These are phyloP conservation scores for Diaporthe humulicola DNA, from an alignment of 2,329 filamentous ascomycete species.

Conservation along the genomic window DNA sequence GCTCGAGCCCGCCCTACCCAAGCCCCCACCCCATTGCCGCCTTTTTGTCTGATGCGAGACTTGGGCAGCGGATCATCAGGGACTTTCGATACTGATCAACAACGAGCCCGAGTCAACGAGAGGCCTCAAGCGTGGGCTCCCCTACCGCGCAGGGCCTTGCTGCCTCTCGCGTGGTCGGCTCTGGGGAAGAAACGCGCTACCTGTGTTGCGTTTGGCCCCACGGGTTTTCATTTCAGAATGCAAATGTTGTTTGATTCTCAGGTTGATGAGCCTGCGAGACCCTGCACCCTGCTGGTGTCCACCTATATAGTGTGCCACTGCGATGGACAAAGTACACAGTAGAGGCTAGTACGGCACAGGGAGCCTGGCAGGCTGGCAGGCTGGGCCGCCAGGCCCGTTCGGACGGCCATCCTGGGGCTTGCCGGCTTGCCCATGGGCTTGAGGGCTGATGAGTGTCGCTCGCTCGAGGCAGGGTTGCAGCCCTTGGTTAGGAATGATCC, in stretches of 20 bases:
- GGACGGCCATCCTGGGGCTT: slow-evolving; percentile 18
- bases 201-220: slow-evolving; percentile 22
- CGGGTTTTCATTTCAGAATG: slow-evolving; percentile 19
- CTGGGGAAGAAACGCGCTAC: slow-evolving; percentile 24
- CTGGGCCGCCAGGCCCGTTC: slow-evolving; percentile 10
- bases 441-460: slow-evolving; percentile 6
- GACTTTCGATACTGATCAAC: slow-evolving; percentile 34
- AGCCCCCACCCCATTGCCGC: slow-evolving; percentile 25
- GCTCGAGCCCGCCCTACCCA: slow-evolving; percentile 24
- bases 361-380: slow-evolving; percentile 8
- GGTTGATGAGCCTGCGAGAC: slow-evolving; percentile 29
- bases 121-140: slow-evolving; percentile 33
- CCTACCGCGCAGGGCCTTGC: slow-evolving; percentile 14
- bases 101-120: slow-evolving; percentile 26
- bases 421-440: not conserved
- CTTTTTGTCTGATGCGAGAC: slow-evolving; percentile 19
- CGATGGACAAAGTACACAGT: not conserved
- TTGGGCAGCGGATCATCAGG: slow-evolving; percentile 30
- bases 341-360: not conserved
- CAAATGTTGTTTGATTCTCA: slow-evolving; percentile 30
- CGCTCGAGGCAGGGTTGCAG: slow-evolving; percentile 6
- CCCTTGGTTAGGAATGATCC: not conserved
- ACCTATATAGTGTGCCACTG: not conserved
- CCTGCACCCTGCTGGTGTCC: slow-evolving; percentile 31
- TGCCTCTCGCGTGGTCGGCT: not conserved